Percentiles rank a stretch among this genome's conserved stretches.
These are phyloP conservation scores for Penicillium sp. DNA, from an alignment of 2,329 filamentous ascomycete species.

Conservation along the genomic window DNA sequence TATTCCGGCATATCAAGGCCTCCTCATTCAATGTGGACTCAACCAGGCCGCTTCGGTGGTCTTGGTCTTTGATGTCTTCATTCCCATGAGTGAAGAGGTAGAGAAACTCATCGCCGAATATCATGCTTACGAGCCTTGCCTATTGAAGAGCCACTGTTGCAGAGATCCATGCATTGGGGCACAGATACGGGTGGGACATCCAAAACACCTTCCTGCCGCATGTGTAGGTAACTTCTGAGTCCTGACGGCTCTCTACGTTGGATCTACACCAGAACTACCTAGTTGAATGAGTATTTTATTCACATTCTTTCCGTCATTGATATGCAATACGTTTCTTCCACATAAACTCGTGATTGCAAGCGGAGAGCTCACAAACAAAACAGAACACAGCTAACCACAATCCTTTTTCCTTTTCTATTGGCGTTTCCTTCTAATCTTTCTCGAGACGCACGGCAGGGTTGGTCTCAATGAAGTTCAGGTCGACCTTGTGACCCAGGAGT, in stretches of 20 bases:
- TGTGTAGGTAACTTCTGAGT: too few relatives aligned
- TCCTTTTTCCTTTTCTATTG: conserved; percentile 9
- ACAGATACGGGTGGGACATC: conserved; percentile 67
- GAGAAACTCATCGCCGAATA: conserved; percentile 38
- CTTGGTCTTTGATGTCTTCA: conserved; percentile 21
- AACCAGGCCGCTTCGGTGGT: conserved; percentile 22
- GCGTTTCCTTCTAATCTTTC: conserved; percentile 59
- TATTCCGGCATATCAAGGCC: conserved; percentile 45
- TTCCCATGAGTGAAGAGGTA: conserved; percentile 45
- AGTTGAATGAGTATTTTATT: conserved; percentile 15
- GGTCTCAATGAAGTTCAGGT: conserved; percentile 84
- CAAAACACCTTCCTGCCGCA: not conserved
- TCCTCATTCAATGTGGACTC: conserved; percentile 38
- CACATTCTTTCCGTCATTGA: conserved; percentile 20
- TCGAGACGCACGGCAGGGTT: conserved; percentile 89
- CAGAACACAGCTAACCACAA: conserved; percentile 20
- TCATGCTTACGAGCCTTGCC: conserved; percentile 37
- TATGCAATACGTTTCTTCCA: conserved; percentile 23
- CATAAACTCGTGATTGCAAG: conserved; percentile 24
- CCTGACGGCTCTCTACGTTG: too few relatives aligned
- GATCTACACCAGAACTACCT: not conserved
- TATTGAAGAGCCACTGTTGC: conserved; percentile 63
- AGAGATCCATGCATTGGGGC: conserved; percentile 56
- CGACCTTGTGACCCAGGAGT: conserved; percentile 90
- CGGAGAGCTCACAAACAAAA: conserved; percentile 14